These are phyloP conservation scores for Penicillium salamii DNA, from an alignment of 495 filamentous ascomycete species.

Conservation along the genomic window DNA sequence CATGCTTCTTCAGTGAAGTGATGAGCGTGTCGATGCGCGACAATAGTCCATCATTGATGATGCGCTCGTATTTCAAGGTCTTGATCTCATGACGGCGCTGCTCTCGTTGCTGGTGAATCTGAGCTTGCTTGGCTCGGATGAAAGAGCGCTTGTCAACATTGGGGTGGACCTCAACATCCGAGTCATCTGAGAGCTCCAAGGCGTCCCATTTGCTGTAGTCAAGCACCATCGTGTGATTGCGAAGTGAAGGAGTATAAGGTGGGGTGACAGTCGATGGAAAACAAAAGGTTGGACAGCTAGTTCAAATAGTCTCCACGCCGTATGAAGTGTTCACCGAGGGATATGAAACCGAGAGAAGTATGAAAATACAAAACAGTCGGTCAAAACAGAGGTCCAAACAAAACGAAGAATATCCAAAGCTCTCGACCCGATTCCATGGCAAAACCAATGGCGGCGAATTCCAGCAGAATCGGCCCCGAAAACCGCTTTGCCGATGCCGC, in stretches of 20 bases:
- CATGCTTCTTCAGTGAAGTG: constrained; percentile 62
- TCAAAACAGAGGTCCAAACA: constrained; percentile 1
- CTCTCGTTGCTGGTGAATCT: constrained; percentile 86
- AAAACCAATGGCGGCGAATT: constrained; percentile 29
- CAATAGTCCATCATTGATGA: constrained; percentile 88
- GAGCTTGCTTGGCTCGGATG: constrained; percentile 95
- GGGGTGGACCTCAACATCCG: constrained; percentile 96
- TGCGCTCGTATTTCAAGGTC: constrained; percentile 87
- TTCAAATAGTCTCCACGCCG: neutral
- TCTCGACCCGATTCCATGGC: constrained; percentile 38
- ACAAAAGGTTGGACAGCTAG: neutral
- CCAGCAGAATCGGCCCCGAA: constrained; percentile 28
- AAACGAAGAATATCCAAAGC: constrained; percentile 26
- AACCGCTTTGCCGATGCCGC: constrained; percentile 18
- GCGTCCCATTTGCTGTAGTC: constrained; percentile 98
- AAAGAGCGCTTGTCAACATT: constrained; percentile 99
- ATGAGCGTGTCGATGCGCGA: constrained; percentile 78
- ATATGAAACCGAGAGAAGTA: neutral
- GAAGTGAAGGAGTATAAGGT: constrained; percentile 6
- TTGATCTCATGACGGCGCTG: constrained; percentile 84
- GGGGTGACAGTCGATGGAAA: constrained; percentile 23
- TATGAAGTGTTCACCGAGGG: too few relatives aligned
- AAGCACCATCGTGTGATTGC: constrained; percentile 68
- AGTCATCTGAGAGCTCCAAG: constrained; percentile 95
- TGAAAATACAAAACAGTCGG: neutral